Percentiles rank a stretch among this genome's conserved stretches.
Evolutionary conservation across 2,329 filamentous ascomycete genomes (phyloP).

Genomic region (Parastagonospora avenae): DNA sequence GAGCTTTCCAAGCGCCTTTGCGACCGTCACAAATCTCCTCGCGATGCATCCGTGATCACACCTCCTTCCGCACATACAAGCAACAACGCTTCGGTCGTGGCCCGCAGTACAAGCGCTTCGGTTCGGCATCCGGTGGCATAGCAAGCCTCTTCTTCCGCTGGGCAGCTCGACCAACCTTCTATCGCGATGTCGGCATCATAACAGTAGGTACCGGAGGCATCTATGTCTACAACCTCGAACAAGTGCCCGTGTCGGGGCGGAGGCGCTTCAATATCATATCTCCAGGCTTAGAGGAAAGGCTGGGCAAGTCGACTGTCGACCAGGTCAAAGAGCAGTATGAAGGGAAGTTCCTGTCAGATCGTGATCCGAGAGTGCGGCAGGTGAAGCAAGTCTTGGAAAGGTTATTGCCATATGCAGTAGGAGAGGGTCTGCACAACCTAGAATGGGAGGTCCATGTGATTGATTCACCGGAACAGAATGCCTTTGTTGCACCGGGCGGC

Average conservation of each 20-base stretch:
- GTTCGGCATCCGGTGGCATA: constrained; percentile 14
- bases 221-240: constrained; percentile 72
- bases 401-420: constrained; percentile 69
- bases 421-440: constrained; percentile 47
- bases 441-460: constrained; percentile 77
- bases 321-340: constrained; percentile 62
- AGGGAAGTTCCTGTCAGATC: constrained; percentile 61
- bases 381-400: constrained; percentile 69
- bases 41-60: constrained; percentile 5
- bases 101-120: constrained; percentile 40
- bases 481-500: constrained; percentile 77
- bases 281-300: constrained; percentile 59
- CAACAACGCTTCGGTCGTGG: constrained; percentile 27
- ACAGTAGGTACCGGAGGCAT: constrained; percentile 56
- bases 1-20: constrained; percentile 4
- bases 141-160: constrained; percentile 43
- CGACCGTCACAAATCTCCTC: neutral
- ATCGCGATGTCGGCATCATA: constrained; percentile 51
- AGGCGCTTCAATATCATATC: constrained; percentile 73
- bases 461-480: constrained; percentile 70
- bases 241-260: constrained; percentile 73
- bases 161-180: constrained; percentile 54
- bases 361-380: constrained; percentile 61
- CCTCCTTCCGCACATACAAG: constrained; percentile 28
- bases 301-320: constrained; percentile 61